Conservation (phyloP, 495 filamentous ascomycete genomes). For the Neurospora cerealis region DNA sequence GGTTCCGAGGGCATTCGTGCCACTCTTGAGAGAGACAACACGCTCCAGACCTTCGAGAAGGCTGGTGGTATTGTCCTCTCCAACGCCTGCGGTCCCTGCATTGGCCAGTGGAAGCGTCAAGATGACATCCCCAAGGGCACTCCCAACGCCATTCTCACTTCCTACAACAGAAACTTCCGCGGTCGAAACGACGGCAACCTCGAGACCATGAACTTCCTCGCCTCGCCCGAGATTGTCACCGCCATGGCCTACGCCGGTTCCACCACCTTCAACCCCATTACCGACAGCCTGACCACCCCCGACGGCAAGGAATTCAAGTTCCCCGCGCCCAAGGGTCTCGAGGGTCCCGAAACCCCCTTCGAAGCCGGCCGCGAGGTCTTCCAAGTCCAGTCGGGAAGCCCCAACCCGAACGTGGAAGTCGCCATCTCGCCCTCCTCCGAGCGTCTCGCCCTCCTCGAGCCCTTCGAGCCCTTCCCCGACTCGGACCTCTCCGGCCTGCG, state of each 20-base stretch:
- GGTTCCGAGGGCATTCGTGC: slow-evolving; percentile 95
- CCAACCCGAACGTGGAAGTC: slow-evolving; percentile 55
- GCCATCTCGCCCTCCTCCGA: slow-evolving; percentile 74
- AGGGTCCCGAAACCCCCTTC: slow-evolving; percentile 72
- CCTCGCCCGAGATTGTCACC: slow-evolving; percentile 91
- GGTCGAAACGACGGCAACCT: slow-evolving; percentile 95
- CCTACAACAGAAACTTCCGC: slow-evolving; percentile 97
- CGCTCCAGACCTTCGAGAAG: slow-evolving; percentile 72
- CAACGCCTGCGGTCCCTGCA: slow-evolving; percentile 93
- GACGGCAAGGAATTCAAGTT: slow-evolving; percentile 78
- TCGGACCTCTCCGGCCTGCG: slow-evolving; percentile 61
- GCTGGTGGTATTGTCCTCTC: slow-evolving; percentile 86
- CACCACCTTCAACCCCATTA: slow-evolving; percentile 95
- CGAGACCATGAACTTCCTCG: slow-evolving; percentile 96
- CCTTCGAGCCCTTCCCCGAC: slow-evolving; percentile 75
- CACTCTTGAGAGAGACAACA: slow-evolving; percentile 78
- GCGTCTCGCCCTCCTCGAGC: slow-evolving; percentile 83
- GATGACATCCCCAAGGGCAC: slow-evolving; percentile 75
- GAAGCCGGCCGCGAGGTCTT: slow-evolving; percentile 68
- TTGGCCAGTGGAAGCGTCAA: slow-evolving; percentile 92
- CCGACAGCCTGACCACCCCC: slow-evolving; percentile 73
- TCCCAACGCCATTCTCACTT: slow-evolving; percentile 89
- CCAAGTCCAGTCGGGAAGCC: slow-evolving; percentile 57
- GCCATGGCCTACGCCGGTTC: slow-evolving; percentile 87
- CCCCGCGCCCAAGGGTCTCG: slow-evolving; percentile 63